Percentiles rank a stretch among this genome's conserved stretches.
phyloP scores from a whole-genome alignment of 2,329 filamentous ascomycete genomes.

The Boeremia exigua region DNA sequence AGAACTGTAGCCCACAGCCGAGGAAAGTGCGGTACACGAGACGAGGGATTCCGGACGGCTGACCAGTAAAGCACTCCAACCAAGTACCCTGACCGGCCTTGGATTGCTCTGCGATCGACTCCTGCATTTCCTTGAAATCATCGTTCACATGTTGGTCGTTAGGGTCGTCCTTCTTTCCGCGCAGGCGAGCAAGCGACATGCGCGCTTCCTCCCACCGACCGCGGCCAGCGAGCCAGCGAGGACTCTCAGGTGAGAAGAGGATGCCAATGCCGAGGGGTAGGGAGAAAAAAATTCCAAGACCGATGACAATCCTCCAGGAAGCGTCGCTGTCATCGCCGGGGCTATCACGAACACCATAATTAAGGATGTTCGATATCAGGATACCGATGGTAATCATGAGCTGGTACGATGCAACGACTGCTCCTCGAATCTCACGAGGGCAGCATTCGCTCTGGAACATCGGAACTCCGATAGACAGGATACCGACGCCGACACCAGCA shows the following conservation, averaged over 20 bases:
- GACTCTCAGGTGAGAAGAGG: slow-evolving; percentile 39
- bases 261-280: slow-evolving; percentile 40
- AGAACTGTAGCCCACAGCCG: slow-evolving; percentile 38
- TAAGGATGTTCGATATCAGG: slow-evolving; percentile 41
- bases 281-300: slow-evolving; percentile 41
- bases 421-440: slow-evolving; percentile 67
- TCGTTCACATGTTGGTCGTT: slow-evolving; percentile 55
- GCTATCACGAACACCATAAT: slow-evolving; percentile 52
- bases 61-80: slow-evolving; percentile 41
- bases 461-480: slow-evolving; percentile 64
- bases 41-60: slow-evolving; percentile 49
- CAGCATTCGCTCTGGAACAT: slow-evolving; percentile 72
- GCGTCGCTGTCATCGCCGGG: slow-evolving; percentile 45
- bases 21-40: slow-evolving; percentile 45
- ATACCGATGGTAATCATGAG: slow-evolving; percentile 56
- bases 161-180: slow-evolving; percentile 58
- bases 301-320: slow-evolving; percentile 44
- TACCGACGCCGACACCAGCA: slow-evolving; percentile 52
- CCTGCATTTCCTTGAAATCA: slow-evolving; percentile 56
- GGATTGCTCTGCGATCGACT: slow-evolving; percentile 36
- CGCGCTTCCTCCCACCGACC: slow-evolving; percentile 58
- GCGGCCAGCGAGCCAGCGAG: slow-evolving; percentile 56
- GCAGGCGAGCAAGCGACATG: slow-evolving; percentile 60
- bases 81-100: slow-evolving; percentile 38
- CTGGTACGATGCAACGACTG: slow-evolving; percentile 61